phyloP scores from a whole-genome alignment of 306 rosid species.

The Lathyrus oleraceus region DNA sequence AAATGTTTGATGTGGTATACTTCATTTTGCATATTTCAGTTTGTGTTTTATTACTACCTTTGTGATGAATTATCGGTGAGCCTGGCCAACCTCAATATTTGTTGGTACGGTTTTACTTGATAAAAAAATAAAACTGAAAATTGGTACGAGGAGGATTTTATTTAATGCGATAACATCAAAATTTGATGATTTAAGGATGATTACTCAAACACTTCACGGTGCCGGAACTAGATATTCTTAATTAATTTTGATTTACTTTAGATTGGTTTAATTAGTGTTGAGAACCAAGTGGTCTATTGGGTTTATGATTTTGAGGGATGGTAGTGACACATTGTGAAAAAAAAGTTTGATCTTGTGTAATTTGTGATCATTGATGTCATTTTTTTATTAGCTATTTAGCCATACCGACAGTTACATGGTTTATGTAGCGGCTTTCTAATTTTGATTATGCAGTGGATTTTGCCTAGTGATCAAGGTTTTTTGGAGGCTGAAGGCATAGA shows the following conservation, averaged over 20 bases:
- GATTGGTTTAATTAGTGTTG: background rate
- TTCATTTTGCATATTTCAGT: conserved; percentile 10
- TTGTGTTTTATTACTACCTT: conserved; percentile 8
- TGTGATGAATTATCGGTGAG: background rate
- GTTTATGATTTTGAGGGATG: conserved; percentile 1
- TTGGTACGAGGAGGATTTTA: conserved; percentile 3
- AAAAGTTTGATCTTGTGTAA: background rate
- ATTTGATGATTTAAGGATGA: background rate
- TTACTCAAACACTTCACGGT: background rate
- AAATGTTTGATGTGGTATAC: conserved; percentile 13
- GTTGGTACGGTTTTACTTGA: background rate
- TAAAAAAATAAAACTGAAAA: conserved; percentile 3
- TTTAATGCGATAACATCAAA: conserved; percentile 4
- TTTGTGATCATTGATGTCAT: background rate
- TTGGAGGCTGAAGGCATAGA: conserved; percentile 85
- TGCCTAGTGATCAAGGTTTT: conserved; percentile 81
- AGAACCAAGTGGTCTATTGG: conserved; percentile 11
- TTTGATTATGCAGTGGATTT: conserved; percentile 66
- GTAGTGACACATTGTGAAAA: background rate
- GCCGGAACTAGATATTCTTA: background rate
- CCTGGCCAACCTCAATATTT: background rate
- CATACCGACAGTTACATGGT: conserved; percentile 15
- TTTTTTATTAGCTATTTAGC: background rate
- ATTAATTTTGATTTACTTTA: background rate
- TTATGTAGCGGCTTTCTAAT: background rate